Evolutionary conservation across 192 early-diverging fungal genomes (phyloP).

Genomic region (Podila verticillata): DNA sequence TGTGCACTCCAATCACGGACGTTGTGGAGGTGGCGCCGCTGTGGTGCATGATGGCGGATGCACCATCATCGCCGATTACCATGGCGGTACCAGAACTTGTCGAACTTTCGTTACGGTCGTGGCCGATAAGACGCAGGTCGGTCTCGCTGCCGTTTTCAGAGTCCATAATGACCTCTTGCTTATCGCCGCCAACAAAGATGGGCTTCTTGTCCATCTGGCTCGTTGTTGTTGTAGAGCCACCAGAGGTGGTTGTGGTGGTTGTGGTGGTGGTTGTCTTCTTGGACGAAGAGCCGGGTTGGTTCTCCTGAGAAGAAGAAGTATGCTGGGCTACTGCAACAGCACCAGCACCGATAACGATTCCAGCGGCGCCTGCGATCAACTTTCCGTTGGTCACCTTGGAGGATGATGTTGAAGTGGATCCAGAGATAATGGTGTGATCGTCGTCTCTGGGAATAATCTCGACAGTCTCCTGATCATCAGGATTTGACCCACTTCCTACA

Average conservation of each 20-base stretch:
- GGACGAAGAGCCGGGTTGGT: not conserved
- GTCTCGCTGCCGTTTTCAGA: not conserved
- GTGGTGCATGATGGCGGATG: conserved; percentile 18
- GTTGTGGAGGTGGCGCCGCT: conserved; percentile 11
- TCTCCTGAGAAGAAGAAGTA: not conserved
- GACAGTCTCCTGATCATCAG: conserved; percentile 3
- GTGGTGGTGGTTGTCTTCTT: conserved; percentile 10
- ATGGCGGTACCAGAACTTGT: conserved; percentile 6
- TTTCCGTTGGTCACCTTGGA: not conserved
- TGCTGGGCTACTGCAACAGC: not conserved
- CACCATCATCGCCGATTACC: not conserved
- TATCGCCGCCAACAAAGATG: not conserved
- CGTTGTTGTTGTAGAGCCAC: not conserved
- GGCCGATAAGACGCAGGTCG: not conserved
- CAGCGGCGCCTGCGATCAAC: conserved; percentile 7
- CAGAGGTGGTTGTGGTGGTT: conserved; percentile 3
- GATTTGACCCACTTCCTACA: conserved; percentile 2
- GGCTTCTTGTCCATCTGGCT: not conserved
- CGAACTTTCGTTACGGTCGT: conserved; percentile 12
- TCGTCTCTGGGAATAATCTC: conserved; percentile 6
- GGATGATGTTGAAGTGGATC: not conserved
- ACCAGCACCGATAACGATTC: not conserved
- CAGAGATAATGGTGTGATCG: not conserved
- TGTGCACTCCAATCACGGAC: not conserved
- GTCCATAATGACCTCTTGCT: conserved; percentile 4